Evolutionary conservation across 192 early-diverging fungal species (phyloP).

Genomic region (Coemansia umbellata): DNA sequence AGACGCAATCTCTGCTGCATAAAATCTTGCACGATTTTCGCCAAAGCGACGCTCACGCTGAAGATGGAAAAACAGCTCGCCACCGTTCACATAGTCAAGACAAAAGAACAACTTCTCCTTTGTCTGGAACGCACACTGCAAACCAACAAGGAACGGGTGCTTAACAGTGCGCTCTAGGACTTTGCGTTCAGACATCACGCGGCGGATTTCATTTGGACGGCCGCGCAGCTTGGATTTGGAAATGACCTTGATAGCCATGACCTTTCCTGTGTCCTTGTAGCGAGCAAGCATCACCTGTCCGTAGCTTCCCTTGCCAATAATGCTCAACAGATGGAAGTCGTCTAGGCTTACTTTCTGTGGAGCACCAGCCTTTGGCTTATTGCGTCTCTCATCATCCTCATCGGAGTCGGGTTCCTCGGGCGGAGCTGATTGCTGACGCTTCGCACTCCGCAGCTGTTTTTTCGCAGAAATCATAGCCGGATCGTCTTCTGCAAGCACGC

Average conservation of each 20-base stretch:
- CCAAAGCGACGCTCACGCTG: slow-evolving; percentile 62
- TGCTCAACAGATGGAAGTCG: slow-evolving; percentile 68
- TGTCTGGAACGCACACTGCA: slow-evolving; percentile 73
- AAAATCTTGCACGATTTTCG: slow-evolving; percentile 59
- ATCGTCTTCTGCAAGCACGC: slow-evolving; percentile 21
- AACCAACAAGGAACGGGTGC: slow-evolving; percentile 67
- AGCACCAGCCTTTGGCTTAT: background rate
- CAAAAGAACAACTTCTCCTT: slow-evolving; percentile 71
- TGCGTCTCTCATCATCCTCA: slow-evolving; percentile 3
- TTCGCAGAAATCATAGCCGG: slow-evolving; percentile 21
- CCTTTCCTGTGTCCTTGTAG: slow-evolving; percentile 65
- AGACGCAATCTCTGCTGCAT: slow-evolving; percentile 50
- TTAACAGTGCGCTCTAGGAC: slow-evolving; percentile 51
- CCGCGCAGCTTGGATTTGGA: slow-evolving; percentile 64
- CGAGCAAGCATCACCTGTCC: slow-evolving; percentile 71
- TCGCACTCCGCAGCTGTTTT: slow-evolving; percentile 42
- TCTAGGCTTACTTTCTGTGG: slow-evolving; percentile 25
- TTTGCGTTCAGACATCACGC: slow-evolving; percentile 64
- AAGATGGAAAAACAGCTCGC: slow-evolving; percentile 70
- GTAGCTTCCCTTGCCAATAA: slow-evolving; percentile 76
- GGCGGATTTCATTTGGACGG: slow-evolving; percentile 58
- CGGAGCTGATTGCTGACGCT: background rate
- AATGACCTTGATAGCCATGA: slow-evolving; percentile 71
- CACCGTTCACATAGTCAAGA: slow-evolving; percentile 70
- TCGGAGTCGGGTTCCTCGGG: background rate